These are phyloP conservation scores for Phytophthora sojae DNA, from an alignment of 352 stramenopile species.

Conservation along the genomic window DNA sequence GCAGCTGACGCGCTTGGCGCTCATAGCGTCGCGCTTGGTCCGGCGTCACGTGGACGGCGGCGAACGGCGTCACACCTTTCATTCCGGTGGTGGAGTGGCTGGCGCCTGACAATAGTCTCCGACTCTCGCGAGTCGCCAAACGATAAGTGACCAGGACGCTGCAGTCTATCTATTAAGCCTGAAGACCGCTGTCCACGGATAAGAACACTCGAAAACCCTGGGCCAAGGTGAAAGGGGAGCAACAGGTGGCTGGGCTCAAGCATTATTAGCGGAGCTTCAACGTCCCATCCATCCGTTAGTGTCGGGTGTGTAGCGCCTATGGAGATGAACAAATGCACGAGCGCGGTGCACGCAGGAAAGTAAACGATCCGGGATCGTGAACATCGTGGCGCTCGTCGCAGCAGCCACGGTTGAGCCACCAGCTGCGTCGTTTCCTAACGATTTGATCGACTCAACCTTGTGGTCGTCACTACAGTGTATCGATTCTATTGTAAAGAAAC, in stretches of 20 bases:
- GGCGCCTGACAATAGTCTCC: constrained; percentile 1
- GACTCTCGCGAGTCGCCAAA: constrained; percentile 7
- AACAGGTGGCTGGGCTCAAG: not conserved
- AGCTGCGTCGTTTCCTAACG: not conserved
- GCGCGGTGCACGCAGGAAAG: not conserved
- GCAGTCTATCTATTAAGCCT: not conserved
- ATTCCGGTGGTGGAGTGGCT: constrained; percentile 13
- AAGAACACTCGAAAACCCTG: not conserved
- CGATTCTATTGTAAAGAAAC: no score
- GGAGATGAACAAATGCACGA: not conserved
- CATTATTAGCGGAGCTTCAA: not conserved
- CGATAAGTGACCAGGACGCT: constrained; percentile 15
- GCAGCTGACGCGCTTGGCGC: constrained; percentile 29
- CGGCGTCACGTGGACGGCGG: constrained; percentile 26
- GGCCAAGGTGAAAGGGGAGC: not conserved
- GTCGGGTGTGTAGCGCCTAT: not conserved
- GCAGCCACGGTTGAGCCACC: not conserved
- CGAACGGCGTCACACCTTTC: constrained; percentile 33
- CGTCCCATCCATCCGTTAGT: not conserved
- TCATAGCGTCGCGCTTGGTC: constrained; percentile 24
- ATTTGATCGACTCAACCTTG: not conserved
- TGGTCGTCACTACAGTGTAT: no score
- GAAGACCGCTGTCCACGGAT: not conserved
- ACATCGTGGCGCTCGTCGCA: not conserved
- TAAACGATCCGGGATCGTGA: not conserved